Base-by-base conservation (phyloP, 352 stramenopile genomes). In the Pseudoperonospora humuli region DNA sequence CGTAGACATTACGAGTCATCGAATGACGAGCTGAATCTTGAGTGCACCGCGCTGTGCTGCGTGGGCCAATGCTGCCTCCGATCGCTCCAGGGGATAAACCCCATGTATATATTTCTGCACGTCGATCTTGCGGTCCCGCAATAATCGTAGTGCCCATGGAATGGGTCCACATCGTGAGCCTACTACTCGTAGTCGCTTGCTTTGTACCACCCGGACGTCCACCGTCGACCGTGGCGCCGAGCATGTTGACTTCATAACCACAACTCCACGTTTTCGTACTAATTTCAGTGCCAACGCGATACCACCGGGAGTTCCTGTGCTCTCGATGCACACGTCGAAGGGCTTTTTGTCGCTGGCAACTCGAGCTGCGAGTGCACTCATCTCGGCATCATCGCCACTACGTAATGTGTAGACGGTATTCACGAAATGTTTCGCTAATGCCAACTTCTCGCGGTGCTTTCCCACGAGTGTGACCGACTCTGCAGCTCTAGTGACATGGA, bases 91-190 rank as follows among this genome's bases (percentile, higher is more conserved):
- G 45, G 76, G 70, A 45, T 80, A 84, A 32, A 70, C 64, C 21
- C 66, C 75, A 38, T 73, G 57, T 46, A 83, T 75, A 54, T 77
- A 79, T 48, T 84, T 85, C 15, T 79, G 58, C 43, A 86, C 66
- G 45, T 81, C 64, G 20, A 88, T 56, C 18, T 64, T 65, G 23
- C 58, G 53, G 34, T 67, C 51, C 3, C 44, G 56, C 38, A 90
- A 55, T 45, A 86, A 67, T 29, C 56, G 45, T 21, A 89, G 20
- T 19, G 77, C 77, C 50, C 62, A 67, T 14, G 54, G 53, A 49
- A 90, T 72, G 3, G 75, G 72, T 1, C 77, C 77, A 51, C 77
- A 90, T 2, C 77, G 70, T 6, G 75, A 86, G 19, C 77, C 77
- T 15, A 83, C 40, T 3, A 90, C 43, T 21, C 61, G 54, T 34